Evolutionary conservation across 2,329 filamentous ascomycete genomes (phyloP).

Genomic region (Talaromyces sp.): DNA sequence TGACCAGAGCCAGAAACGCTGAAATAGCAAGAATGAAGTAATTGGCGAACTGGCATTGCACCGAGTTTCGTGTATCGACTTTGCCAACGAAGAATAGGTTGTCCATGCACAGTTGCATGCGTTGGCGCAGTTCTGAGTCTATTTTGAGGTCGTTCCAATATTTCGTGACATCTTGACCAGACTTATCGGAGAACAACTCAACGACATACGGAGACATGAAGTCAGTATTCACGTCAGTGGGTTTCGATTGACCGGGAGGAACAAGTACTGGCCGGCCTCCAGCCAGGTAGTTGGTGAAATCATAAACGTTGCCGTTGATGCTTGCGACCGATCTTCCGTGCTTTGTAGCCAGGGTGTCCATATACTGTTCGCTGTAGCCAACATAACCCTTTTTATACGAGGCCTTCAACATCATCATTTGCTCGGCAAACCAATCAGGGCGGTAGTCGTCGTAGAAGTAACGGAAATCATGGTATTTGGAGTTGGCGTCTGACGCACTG

Average conservation of each 20-base stretch:
- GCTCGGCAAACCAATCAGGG: slow-evolving; percentile 87
- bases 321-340: slow-evolving; percentile 65
- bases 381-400: slow-evolving; percentile 82
- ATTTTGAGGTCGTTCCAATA: slow-evolving; percentile 70
- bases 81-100: slow-evolving; percentile 93
- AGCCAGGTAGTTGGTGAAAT: slow-evolving; percentile 74
- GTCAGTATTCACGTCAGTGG: slow-evolving; percentile 52
- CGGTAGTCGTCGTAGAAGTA: slow-evolving; percentile 73
- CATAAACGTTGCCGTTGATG: slow-evolving; percentile 75
- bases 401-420: slow-evolving; percentile 69
- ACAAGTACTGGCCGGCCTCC: slow-evolving; percentile 65
- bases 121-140: slow-evolving; percentile 48
- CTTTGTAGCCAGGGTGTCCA: slow-evolving; percentile 60
- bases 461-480: slow-evolving; percentile 88
- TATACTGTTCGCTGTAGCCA: slow-evolving; percentile 73
- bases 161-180: slow-evolving; percentile 76
- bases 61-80: slow-evolving; percentile 82
- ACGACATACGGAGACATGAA: slow-evolving; percentile 78
- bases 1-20: slow-evolving; percentile 70
- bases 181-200: slow-evolving; percentile 66
- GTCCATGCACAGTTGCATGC: slow-evolving; percentile 79
- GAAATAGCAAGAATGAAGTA: slow-evolving; percentile 88
- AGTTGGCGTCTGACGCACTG: slow-evolving; percentile 63
- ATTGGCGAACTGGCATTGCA: slow-evolving; percentile 76
- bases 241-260: slow-evolving; percentile 46